Conservation (phyloP, 192 early-diverging fungal genomes). For the Coemansia sp. region DNA sequence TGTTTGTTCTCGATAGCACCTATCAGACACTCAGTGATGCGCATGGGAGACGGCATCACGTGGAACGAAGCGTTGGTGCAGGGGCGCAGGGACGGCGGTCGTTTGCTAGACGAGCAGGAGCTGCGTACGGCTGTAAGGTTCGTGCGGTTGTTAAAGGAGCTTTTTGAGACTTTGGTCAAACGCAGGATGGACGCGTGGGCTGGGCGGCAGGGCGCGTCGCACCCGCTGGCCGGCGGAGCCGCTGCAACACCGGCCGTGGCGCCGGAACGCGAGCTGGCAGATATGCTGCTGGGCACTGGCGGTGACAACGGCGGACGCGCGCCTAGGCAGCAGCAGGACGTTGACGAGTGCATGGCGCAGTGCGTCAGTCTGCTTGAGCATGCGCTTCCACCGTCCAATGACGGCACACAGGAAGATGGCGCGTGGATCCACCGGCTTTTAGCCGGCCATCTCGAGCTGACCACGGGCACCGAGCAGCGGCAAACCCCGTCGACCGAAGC, state of each 20-base stretch:
- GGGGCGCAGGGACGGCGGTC: conserved; percentile 39
- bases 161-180: conserved; percentile 53
- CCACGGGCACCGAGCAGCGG: not conserved
- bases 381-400: conserved; percentile 47
- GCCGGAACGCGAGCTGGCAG: conserved; percentile 58
- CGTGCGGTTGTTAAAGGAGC: conserved; percentile 50
- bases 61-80: conserved; percentile 41
- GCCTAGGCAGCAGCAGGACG: conserved; percentile 69
- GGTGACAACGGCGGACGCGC: conserved; percentile 17
- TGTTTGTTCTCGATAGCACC: conserved; percentile 67
- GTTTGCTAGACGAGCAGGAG: conserved; percentile 16
- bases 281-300: conserved; percentile 54
- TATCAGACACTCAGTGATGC: conserved; percentile 61
- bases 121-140: conserved; percentile 35
- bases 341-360: conserved; percentile 73
- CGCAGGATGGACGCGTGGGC: conserved; percentile 26
- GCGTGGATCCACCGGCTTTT: conserved; percentile 45
- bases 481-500: conserved; percentile 17
- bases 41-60: conserved; percentile 30
- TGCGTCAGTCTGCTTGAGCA: conserved; percentile 61
- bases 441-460: conserved; percentile 26
- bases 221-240: conserved; percentile 34
- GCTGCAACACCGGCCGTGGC: conserved; percentile 36
- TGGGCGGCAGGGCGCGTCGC: conserved; percentile 18
- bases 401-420: conserved; percentile 5